phyloP scores from a whole-genome alignment of 768 basidiomycete genomes.

The Floccularia luteovirens region DNA sequence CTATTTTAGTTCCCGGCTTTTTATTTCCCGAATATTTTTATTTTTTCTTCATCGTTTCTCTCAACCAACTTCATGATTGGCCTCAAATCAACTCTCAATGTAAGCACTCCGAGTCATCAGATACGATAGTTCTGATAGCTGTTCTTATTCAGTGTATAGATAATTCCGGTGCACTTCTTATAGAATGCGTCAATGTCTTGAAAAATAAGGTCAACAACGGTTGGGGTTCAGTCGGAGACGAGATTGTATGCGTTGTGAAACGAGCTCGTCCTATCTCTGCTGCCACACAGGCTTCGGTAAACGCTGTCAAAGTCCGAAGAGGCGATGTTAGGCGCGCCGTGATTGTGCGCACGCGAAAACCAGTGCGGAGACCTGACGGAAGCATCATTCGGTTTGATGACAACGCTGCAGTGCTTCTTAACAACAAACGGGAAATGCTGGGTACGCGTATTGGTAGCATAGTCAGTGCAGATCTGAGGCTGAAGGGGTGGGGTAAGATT shows the following conservation, averaged over 20 bases:
- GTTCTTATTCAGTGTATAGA: constrained; percentile 71
- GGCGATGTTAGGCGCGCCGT: constrained; percentile 96
- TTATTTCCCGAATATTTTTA: too few species aligned
- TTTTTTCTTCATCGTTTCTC: too few species aligned
- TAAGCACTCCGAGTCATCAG: constrained; percentile 21
- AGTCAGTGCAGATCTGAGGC: constrained; percentile 83
- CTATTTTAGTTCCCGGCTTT: too few species aligned
- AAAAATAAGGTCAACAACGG: constrained; percentile 96
- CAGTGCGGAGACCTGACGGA: constrained; percentile 82
- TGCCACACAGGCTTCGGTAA: constrained; percentile 57
- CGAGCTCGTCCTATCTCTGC: constrained; percentile 78
- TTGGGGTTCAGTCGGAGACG: constrained; percentile 89
- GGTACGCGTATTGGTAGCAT: constrained; percentile 93
- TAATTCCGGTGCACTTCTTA: constrained; percentile 91
- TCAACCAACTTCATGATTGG: constrained; percentile 67
- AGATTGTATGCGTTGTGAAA: constrained; percentile 93
- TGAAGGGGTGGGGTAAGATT: constrained; percentile 94
- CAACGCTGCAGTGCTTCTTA: constrained; percentile 90
- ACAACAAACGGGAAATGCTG: constrained; percentile 94
- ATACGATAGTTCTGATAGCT: background rate
- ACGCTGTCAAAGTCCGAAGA: constrained; percentile 82
- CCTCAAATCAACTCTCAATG: constrained; percentile 88
- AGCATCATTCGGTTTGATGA: constrained; percentile 88
- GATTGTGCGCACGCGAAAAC: constrained; percentile 88
- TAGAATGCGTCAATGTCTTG: constrained; percentile 94